These are phyloP conservation scores for Diaporthe citri DNA, from an alignment of 2,329 filamentous ascomycete species.

Conservation along the genomic window DNA sequence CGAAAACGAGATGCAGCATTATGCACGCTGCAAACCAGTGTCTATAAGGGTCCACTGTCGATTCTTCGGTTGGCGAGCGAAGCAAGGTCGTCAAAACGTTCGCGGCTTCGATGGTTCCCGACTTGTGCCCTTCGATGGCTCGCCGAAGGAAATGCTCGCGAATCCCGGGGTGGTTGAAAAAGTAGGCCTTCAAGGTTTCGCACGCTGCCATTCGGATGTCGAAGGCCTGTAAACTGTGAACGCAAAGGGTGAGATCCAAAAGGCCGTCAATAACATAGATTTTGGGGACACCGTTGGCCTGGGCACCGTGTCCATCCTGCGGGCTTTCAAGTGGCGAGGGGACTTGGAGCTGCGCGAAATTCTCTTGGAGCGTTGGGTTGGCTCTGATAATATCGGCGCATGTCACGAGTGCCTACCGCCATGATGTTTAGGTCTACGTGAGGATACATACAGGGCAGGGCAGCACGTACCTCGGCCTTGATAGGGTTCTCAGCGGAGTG, in stretches of 20 bases:
- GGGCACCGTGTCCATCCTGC: slow-evolving; percentile 54
- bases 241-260: slow-evolving; percentile 82
- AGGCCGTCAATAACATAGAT: slow-evolving; percentile 96
- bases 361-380: slow-evolving; percentile 85
- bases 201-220: slow-evolving; percentile 87
- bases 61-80: slow-evolving; percentile 70
- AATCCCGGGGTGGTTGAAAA: slow-evolving; percentile 84
- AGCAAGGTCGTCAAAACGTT: slow-evolving; percentile 91
- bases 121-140: slow-evolving; percentile 88
- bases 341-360: slow-evolving; percentile 89
- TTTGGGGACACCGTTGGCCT: slow-evolving; percentile 65
- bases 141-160: slow-evolving; percentile 86
- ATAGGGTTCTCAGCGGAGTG: slow-evolving; percentile 79
- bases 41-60: slow-evolving; percentile 84
- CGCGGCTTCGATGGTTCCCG: slow-evolving; percentile 82
- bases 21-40: slow-evolving; percentile 91
- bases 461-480: slow-evolving; percentile 76
- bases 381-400: slow-evolving; percentile 90
- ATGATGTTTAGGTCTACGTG: slow-evolving; percentile 35
- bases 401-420: slow-evolving; percentile 77
- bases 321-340: slow-evolving; percentile 65
- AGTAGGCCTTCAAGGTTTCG: slow-evolving; percentile 93
- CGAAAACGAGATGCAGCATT: slow-evolving; percentile 86
- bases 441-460: slow-evolving; percentile 36
- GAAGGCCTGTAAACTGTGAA: slow-evolving; percentile 75